Evolutionary conservation across 2,329 filamentous ascomycete genomes (phyloP).

Genomic region (Zelopaecilomyces penicillatus): DNA sequence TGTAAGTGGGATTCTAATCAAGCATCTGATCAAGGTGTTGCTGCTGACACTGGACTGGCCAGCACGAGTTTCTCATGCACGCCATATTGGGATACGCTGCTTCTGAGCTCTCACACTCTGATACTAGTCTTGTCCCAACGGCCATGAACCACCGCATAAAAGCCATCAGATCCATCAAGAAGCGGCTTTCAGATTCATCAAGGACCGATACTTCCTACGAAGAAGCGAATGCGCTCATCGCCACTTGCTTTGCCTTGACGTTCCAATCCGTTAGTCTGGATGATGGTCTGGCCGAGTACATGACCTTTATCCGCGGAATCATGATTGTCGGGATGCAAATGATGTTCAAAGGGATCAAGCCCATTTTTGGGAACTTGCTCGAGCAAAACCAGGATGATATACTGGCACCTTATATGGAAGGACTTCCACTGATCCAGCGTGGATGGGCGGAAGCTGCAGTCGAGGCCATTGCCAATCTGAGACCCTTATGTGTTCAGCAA

Average conservation of each 20-base stretch:
- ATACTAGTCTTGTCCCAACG: conserved; percentile 42
- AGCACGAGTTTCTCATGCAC: conserved; percentile 63
- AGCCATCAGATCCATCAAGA: conserved; percentile 55
- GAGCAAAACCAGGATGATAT: conserved; percentile 31
- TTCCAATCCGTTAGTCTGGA: conserved; percentile 51
- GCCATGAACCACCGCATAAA: conserved; percentile 58
- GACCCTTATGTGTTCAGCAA: conserved; percentile 32
- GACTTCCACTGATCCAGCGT: conserved; percentile 35
- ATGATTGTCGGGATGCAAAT: conserved; percentile 47
- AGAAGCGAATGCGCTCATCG: conserved; percentile 51
- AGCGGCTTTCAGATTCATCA: conserved; percentile 37
- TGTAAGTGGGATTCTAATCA: conserved; percentile 29
- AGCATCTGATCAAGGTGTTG: background rate
- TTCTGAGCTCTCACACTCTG: conserved; percentile 50
- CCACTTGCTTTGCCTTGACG: conserved; percentile 50
- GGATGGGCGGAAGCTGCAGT: conserved; percentile 40
- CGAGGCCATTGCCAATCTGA: conserved; percentile 32
- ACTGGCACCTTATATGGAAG: conserved; percentile 37
- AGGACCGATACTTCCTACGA: conserved; percentile 35
- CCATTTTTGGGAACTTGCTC: conserved; percentile 41
- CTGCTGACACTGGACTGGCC: conserved; percentile 5
- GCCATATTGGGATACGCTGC: conserved; percentile 60
- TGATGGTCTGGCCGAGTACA: conserved; percentile 51
- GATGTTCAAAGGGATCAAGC: conserved; percentile 37
- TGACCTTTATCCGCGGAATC: conserved; percentile 52